phyloP scores from a whole-genome alignment of 2,329 filamentous ascomycete genomes.

The Fusarium sp. region DNA sequence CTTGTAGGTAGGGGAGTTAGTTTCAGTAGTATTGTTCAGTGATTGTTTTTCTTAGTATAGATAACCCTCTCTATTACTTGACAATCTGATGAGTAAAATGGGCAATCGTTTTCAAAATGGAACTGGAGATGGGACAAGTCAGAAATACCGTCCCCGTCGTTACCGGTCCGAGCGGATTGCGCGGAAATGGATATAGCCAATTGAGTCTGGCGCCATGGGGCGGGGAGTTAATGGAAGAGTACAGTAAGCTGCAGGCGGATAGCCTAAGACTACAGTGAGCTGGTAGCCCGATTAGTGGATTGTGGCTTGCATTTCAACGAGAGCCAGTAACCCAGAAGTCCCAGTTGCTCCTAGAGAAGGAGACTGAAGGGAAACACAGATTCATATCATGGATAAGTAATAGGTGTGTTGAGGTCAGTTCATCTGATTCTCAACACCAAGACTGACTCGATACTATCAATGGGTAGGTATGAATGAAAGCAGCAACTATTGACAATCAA shows the following conservation, averaged over 20 bases:
- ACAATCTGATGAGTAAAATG: neutral
- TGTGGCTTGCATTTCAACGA: neutral
- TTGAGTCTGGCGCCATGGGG: constrained; percentile 4
- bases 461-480: neutral
- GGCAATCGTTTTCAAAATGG: neutral
- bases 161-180: neutral
- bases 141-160: constrained; percentile 2
- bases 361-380: neutral
- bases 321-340: neutral
- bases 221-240: neutral
- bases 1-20: neutral
- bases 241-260: constrained; percentile 2
- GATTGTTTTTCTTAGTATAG: neutral
- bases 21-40: neutral
- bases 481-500: neutral
- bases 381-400: neutral
- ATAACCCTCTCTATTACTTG: neutral
- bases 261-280: neutral
- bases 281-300: constrained; percentile 1
- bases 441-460: neutral
- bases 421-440: neutral
- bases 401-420: neutral
- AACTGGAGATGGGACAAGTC: neutral
- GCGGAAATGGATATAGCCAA: constrained; percentile 1
- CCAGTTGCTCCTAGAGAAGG: neutral